Conservation (phyloP, 805 yeast genomes). For the Groenewaldozyma tartarivorans region DNA sequence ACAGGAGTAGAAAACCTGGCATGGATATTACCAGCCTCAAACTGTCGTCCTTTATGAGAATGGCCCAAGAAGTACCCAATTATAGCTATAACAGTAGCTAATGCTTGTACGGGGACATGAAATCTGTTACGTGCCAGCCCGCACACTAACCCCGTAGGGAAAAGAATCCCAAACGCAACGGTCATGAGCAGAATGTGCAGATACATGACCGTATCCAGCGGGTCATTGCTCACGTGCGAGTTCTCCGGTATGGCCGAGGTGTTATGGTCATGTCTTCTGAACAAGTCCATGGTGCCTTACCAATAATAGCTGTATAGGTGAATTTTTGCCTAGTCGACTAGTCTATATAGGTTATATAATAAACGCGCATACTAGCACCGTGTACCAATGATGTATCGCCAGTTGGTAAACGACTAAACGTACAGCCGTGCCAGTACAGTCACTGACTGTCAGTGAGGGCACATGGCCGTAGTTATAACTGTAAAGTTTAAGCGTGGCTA, state of each 20-base stretch:
- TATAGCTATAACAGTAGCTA: slow-evolving; percentile 27
- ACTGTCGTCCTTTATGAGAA: slow-evolving; percentile 29
- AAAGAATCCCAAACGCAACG: slow-evolving; percentile 30
- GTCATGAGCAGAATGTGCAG: slow-evolving; percentile 28
- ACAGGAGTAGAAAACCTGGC: slow-evolving; percentile 29
- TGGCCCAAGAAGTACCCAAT: slow-evolving; percentile 33
- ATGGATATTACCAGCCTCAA: slow-evolving; percentile 26
- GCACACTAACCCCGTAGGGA: slow-evolving; percentile 32
- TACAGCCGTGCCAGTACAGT: no score
- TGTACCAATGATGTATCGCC: no score
- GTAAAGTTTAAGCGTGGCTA: no score
- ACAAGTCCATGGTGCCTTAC: no score
- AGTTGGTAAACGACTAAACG: no score
- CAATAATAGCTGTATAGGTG: no score
- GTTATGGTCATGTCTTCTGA: slow-evolving; percentile 14
- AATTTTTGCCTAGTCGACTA: no score
- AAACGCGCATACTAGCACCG: no score
- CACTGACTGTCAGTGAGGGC: no score
- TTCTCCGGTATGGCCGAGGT: slow-evolving; percentile 14
- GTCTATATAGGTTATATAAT: no score
- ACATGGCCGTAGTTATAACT: no score
- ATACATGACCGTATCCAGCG: slow-evolving; percentile 18
- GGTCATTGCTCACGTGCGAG: slow-evolving; percentile 13
- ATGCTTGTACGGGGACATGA: slow-evolving; percentile 29
- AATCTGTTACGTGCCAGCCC: slow-evolving; percentile 30